Base-by-base conservation (phyloP, 2,329 filamentous ascomycete species). In the Alternaria metachromatica region DNA sequence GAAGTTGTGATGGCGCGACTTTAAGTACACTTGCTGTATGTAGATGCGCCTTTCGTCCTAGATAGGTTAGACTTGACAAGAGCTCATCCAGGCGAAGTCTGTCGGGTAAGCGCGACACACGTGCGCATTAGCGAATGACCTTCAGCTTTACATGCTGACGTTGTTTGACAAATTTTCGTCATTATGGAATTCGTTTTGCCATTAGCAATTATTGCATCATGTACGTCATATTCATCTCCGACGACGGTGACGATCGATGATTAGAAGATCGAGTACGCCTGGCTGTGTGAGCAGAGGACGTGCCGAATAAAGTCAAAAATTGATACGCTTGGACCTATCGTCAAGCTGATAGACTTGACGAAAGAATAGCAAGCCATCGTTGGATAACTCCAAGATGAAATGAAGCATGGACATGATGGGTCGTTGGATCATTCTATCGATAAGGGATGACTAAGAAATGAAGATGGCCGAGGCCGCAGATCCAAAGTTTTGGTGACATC, bases 401-500 rank as follows among this genome's bases (percentile, higher is more conserved):
- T 41, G 15, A 41, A 41, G 37, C 37, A 41, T 18, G 4, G 1
- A 11, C 4, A 41, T 41, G 37, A 41, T 41, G 37, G 37, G 37
- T 41, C 6, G 37, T 18, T 11, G 9, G 37, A 11, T 18, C n/a
- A 41, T 9, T 41, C 8, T 51, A 12, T 13, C 25, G n/a, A 51
- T 33, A 41, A 18, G 18, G 4, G 48, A 51, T 51, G 28, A 51
- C 28, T 51, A 53, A 53, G 49, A 12, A 30, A 13, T 6, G 3
- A 13, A 5, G 15, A 37, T 7, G 49, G 30, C 49, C 49, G 20
- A 30, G 49, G 49, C 49, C 23, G 49, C 49, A 37, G 28, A 23
- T 41, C 59, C 11, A 58, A 65, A 55, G 33, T 65, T 67, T 55
- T 46, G 60, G 59, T 65, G 62, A 67, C 65, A 67, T 65, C 65